Evolutionary conservation across 2,329 filamentous ascomycete species (phyloP).

Genomic region (Myriosclerotinia duriaeana): DNA sequence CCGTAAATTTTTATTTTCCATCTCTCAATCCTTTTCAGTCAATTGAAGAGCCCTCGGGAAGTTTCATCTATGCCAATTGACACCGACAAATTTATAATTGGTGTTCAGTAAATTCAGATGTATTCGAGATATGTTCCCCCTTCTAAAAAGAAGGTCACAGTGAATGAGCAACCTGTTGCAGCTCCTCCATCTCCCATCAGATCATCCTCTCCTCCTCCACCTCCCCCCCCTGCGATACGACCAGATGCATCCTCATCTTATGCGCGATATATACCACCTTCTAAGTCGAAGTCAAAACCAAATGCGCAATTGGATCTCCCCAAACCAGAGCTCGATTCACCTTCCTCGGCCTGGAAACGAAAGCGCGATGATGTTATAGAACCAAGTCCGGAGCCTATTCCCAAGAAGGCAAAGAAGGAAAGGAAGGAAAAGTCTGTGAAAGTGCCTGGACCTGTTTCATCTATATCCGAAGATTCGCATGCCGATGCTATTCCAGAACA

Average conservation of each 20-base stretch:
- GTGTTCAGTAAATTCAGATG: constrained; percentile 34
- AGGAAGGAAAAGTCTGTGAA: constrained; percentile 25
- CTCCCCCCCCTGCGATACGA: constrained; percentile 28
- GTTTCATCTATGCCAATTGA: neutral
- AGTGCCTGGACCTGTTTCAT: neutral
- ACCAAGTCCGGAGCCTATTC: neutral
- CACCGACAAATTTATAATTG: neutral
- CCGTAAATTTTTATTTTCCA: constrained; percentile 26
- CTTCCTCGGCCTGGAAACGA: constrained; percentile 17
- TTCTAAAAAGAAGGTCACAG: constrained; percentile 31
- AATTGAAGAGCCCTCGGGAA: neutral
- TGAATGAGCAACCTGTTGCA: neutral
- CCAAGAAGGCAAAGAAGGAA: constrained; percentile 24
- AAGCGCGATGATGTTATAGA: constrained; percentile 8
- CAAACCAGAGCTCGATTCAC: neutral
- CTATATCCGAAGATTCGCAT: neutral
- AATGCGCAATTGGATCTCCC: neutral
- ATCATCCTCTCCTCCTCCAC: constrained; percentile 18
- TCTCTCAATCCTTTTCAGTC: neutral
- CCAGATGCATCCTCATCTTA: constrained; percentile 39
- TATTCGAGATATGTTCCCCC: constrained; percentile 40
- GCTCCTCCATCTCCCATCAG: constrained; percentile 6
- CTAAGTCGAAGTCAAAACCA: constrained; percentile 26
- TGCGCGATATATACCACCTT: constrained; percentile 38
- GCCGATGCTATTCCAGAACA: neutral